These are phyloP conservation scores for Carex myosuroides DNA, from an alignment of 176 grass and related monocot genomes.

Conservation along the genomic window DNA sequence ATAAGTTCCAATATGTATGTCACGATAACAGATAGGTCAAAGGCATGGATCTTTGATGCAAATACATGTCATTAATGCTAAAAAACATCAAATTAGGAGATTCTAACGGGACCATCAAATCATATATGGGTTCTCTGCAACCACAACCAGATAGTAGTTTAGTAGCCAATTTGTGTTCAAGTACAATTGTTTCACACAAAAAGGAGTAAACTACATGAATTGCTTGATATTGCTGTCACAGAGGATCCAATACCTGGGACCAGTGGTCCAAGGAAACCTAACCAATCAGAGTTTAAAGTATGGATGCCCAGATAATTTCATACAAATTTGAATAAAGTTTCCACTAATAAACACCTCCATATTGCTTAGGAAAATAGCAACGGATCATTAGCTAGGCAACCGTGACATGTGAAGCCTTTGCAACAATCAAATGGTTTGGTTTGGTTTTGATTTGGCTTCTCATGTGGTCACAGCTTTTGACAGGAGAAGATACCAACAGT, in stretches of 20 bases:
- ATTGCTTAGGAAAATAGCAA: conserved; percentile 19
- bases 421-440: conserved; percentile 15
- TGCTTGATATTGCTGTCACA: background rate
- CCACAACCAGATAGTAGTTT: background rate
- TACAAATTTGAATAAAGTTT: background rate
- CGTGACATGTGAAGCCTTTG: conserved; percentile 13
- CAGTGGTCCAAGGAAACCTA: conserved; percentile 18
- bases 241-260: conserved; percentile 7
- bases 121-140: background rate
- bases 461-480: conserved; percentile 14
- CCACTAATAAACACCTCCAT: background rate
- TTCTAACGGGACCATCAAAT: conserved; percentile 12
- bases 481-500: conserved; percentile 17
- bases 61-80: background rate
- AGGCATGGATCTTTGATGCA: conserved; percentile 15
- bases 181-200: background rate
- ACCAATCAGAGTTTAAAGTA: background rate
- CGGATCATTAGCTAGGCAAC: background rate
- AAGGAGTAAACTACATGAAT: background rate
- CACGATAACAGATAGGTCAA: conserved; percentile 11
- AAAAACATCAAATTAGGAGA: conserved; percentile 1
- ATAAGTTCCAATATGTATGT: background rate
- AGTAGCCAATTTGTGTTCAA: background rate
- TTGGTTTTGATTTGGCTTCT: background rate
- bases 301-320: background rate